Conservation (phyloP, 1,139 yeast species). For the Meyerozyma guilliermondii region DNA sequence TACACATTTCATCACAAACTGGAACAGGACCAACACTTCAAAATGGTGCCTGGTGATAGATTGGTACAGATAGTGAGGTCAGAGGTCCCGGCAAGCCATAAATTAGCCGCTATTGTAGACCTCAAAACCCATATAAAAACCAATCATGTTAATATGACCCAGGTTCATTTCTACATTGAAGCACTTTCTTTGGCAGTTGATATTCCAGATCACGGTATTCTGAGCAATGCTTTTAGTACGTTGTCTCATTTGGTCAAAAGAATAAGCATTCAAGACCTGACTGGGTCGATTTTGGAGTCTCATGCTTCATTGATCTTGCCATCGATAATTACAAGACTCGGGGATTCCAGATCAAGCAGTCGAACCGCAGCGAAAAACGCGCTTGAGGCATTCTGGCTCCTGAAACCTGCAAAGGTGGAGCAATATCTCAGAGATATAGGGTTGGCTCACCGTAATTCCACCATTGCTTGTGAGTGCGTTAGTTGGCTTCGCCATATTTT, state of each 20-base stretch:
- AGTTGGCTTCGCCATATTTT: slow-evolving; percentile 30
- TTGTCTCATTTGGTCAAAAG: slow-evolving; percentile 74
- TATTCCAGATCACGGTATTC: slow-evolving; percentile 36
- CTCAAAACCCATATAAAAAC: slow-evolving; percentile 69
- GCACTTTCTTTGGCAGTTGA: slow-evolving; percentile 47
- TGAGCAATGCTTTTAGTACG: slow-evolving; percentile 55
- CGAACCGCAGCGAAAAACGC: slow-evolving; percentile 47
- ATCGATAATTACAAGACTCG: slow-evolving; percentile 47
- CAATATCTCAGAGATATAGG: slow-evolving; percentile 45
- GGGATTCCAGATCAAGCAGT: slow-evolving; percentile 41
- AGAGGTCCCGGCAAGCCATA: slow-evolving; percentile 15
- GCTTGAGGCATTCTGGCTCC: slow-evolving; percentile 64
- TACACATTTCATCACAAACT: not conserved
- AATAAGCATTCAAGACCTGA: slow-evolving; percentile 63
- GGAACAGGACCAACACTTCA: slow-evolving; percentile 1
- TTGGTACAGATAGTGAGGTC: slow-evolving; percentile 22
- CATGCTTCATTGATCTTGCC: slow-evolving; percentile 54
- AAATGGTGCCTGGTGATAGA: slow-evolving; percentile 16
- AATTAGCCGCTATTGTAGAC: slow-evolving; percentile 38
- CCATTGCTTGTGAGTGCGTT: slow-evolving; percentile 39
- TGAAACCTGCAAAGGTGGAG: slow-evolving; percentile 55
- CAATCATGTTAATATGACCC: slow-evolving; percentile 51
- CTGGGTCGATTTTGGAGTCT: slow-evolving; percentile 40
- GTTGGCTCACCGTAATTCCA: slow-evolving; percentile 34
- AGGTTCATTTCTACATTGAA: slow-evolving; percentile 54